phyloP scores from a whole-genome alignment of 139 green algal species.

The Chlamydomonas incerta region DNA sequence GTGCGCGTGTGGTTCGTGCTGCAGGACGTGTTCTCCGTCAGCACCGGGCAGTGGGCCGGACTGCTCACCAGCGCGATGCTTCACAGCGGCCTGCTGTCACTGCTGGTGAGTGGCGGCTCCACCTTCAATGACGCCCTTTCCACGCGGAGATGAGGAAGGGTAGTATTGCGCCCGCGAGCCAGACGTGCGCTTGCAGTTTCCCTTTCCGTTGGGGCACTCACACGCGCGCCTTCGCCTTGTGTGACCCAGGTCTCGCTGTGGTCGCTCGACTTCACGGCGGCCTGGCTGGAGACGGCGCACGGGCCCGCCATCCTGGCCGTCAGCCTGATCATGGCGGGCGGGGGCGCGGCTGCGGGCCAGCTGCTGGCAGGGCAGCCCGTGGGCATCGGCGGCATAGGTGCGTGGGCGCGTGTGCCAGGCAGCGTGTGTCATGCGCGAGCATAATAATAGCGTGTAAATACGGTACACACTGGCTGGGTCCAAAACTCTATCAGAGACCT shows the following conservation, averaged over 20 bases:
- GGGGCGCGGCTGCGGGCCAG: background rate
- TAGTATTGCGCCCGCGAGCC: too few relatives aligned
- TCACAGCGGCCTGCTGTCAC: slow-evolving; percentile 32
- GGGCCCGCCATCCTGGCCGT: slow-evolving; percentile 14
- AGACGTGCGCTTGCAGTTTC: too few relatives aligned
- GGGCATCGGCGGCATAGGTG: slow-evolving; percentile 22
- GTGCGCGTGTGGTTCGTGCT: background rate
- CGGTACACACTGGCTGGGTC: too few relatives aligned
- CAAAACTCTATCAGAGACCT: too few relatives aligned
- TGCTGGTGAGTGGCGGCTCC: background rate
- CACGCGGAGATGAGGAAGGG: too few relatives aligned
- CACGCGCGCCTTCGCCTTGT: too few relatives aligned
- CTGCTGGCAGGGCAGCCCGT: background rate
- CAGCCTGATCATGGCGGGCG: slow-evolving; percentile 11
- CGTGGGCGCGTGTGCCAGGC: background rate
- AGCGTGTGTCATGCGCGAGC: too few relatives aligned
- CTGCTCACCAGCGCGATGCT: slow-evolving; percentile 26
- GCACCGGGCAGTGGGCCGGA: background rate
- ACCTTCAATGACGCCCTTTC: too few relatives aligned
- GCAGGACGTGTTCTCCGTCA: background rate
- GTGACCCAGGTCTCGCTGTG: slow-evolving; percentile 1
- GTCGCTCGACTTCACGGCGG: slow-evolving; percentile 26
- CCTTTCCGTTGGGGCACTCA: too few relatives aligned
- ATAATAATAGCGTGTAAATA: too few relatives aligned
- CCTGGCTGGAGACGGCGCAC: slow-evolving; percentile 19